Evolutionary conservation across 768 basidiomycete species (phyloP), one percentile per base, ranked within the genome.

Genomic region (Collybia sordida): DNA sequence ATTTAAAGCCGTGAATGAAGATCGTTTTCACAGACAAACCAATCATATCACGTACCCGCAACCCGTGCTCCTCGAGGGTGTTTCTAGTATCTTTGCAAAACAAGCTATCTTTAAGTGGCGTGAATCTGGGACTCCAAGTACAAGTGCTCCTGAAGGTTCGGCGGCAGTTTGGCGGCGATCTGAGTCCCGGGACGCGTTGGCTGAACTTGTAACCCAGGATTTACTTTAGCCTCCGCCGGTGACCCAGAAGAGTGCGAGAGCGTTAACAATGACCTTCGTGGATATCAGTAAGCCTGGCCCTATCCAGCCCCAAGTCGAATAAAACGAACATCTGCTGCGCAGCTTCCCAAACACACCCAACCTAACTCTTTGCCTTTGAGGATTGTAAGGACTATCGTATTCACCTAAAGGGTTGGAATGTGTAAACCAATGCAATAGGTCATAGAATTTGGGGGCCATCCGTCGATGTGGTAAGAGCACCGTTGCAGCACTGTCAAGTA

Each of bases 261-360:
- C 74, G 52, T 79, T 80, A 51, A 78, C 49, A 41, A 78, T 67
- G 21, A 79, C 74, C 73, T 78, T 42, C 12, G 6, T 17, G 3
- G 41, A 24, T 31, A 11, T 31, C 11, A 47, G 24, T 18, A 35
- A 51, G 22, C 23, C 35, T 3, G 22, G 1, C 15, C n/a, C 2
- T 27, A 14, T 17, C 1, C 28, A 27, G 23, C n/a, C 6, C 19
- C 15, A 43, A 40, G 22, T 27, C 1, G 23, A 45, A 19, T n/a
- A 49, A 18, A 23, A 59, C 68, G 39, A 49, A 72, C 70, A 42
- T 72, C 70, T 12, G 39, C 57, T 1, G 60, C 64, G 41, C 70
- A 72, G 36, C 64, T 64, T n/a, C 67, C 69, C 0, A 81, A 64
- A 57, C 77, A 79, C 6, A 81, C 68, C 77, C 75, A 79, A 6